Base-by-base conservation (phyloP, 331 rosid genomes). In the Telfairia occidentalis region DNA sequence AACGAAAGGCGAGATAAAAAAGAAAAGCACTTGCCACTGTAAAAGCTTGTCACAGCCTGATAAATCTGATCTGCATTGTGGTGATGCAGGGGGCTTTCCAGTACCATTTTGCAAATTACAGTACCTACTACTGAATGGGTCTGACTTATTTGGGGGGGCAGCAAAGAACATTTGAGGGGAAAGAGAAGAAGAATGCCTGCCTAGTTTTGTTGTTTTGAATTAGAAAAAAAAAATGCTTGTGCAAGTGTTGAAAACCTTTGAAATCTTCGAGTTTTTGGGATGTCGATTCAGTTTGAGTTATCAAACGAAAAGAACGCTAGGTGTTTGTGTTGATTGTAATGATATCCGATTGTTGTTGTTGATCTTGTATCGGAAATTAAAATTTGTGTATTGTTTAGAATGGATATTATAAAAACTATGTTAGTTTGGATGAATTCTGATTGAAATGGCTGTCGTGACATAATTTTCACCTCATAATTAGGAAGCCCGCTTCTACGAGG, bases 21-120 rank as follows among this genome's bases (percentile, higher is more conserved):
- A 7, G n/a, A 43, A 28, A 3, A 19, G 29, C 34, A 66, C 10
- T 59, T 2, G 3, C 11, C 35, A n/a, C 32, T 37, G 29, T 9
- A 21, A 65, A 37, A 37, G 48, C 50, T 19, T 61, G 69, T 12
- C 53, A 67, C 38, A 24, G 37, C 40, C 57, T 74, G 23, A 74
- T 74, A 74, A 37, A 74, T 74, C 34, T 75, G 67, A 35, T 75
- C 54, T 58, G 42, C 28, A 54, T 23, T 75, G 53, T 55, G 34
- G 53, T 55, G 34, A 42, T 75, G 78, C 78, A 75, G 78, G 70
- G 78, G 49, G 53, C 70, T 75, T 5, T 75, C 0, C 78, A 57
- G 43, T 58, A 54, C 54, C 50, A 29, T 29, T 28, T 24, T 75
- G 71, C 78, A 26, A 76, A 59, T 61, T 61, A 45, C 63, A 43